These are phyloP conservation scores for Amanita fuliginea DNA, from an alignment of 768 basidiomycete genomes.

Conservation along the genomic window DNA sequence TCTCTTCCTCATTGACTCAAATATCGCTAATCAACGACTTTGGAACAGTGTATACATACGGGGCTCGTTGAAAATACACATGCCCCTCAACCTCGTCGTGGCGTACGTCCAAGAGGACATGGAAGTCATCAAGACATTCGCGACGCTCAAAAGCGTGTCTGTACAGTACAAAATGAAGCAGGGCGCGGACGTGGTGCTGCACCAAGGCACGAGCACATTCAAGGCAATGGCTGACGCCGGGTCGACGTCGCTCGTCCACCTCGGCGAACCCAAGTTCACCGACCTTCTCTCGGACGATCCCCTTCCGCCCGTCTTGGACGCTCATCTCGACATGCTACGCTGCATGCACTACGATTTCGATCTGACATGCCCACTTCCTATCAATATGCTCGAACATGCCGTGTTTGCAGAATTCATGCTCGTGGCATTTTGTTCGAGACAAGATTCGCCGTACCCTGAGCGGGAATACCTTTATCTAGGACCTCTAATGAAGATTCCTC, in stretches of 20 bases:
- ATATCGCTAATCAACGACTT: not conserved
- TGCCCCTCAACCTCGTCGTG: not conserved
- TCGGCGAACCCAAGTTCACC: not conserved
- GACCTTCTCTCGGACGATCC: not conserved
- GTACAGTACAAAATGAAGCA: slow-evolving; percentile 1
- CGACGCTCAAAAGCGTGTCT: not conserved
- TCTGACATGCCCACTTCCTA: not conserved
- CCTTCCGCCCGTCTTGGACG: not conserved
- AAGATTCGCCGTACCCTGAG: not conserved
- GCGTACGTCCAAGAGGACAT: not conserved
- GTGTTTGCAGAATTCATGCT: not conserved
- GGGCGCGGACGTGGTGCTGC: not conserved
- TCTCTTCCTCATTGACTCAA: no score
- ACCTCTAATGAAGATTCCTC: not conserved
- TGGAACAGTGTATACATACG: not conserved
- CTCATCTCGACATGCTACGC: not conserved
- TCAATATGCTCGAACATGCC: not conserved
- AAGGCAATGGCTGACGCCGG: not conserved
- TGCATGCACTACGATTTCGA: slow-evolving; percentile 2
- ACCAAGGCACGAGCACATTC: not conserved
- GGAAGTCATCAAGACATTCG: not conserved
- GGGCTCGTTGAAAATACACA: slow-evolving; percentile 1
- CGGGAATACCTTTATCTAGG: not conserved
- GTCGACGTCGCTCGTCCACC: not conserved
- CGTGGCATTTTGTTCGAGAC: not conserved